Conservation (phyloP, 2,329 filamentous ascomycete species). For the Coniella vitis region DNA sequence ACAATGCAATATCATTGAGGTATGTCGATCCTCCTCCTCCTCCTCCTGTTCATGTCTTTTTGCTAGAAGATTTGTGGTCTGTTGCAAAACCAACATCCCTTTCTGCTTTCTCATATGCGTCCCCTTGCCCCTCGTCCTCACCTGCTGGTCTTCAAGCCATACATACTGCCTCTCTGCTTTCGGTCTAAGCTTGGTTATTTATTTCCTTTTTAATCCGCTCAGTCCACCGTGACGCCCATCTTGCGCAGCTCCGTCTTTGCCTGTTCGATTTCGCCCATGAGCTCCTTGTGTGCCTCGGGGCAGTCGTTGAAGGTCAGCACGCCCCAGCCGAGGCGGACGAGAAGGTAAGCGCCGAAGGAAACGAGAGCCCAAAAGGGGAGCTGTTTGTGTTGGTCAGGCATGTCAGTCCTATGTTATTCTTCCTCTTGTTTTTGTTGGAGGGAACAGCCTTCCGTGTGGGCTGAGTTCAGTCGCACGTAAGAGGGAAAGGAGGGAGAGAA, state of each 20-base stretch:
- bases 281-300: slow-evolving; percentile 79
- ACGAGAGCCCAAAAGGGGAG: slow-evolving; percentile 91
- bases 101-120: too few species aligned
- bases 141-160: too few species aligned
- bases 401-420: not conserved
- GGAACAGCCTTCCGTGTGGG: too few species aligned
- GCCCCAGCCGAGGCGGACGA: slow-evolving; percentile 85
- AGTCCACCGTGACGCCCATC: slow-evolving; percentile 74
- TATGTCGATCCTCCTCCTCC: too few species aligned
- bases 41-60: too few species aligned
- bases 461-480: too few species aligned
- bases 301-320: slow-evolving; percentile 97
- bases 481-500: not conserved
- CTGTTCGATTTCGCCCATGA: slow-evolving; percentile 76
- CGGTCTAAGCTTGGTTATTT: not conserved
- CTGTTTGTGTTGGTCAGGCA: slow-evolving; percentile 26
- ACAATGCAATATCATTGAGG: too few species aligned
- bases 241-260: slow-evolving; percentile 67
- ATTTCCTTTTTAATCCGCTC: not conserved
- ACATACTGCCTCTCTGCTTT: too few species aligned
- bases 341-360: slow-evolving; percentile 83
- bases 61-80: too few species aligned
- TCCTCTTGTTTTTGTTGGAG: too few species aligned
- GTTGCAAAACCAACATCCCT: too few species aligned
- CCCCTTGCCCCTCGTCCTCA: not conserved